phyloP scores from a whole-genome alignment of 208 protist species.

The Borovskyia barvae region DNA sequence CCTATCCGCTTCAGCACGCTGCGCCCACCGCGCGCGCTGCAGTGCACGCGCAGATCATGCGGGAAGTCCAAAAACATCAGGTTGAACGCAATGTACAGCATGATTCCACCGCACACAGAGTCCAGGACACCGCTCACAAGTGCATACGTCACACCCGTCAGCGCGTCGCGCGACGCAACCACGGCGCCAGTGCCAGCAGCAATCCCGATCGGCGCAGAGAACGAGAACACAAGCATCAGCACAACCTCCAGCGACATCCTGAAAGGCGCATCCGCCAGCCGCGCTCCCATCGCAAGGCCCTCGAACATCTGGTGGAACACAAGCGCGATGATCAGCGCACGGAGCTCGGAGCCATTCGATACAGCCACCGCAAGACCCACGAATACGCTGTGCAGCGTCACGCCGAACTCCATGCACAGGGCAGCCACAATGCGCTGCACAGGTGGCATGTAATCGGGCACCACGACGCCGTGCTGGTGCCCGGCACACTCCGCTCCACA shows the following conservation, averaged over 20 bases:
- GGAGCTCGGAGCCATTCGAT: constrained; percentile 25
- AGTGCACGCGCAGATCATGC: constrained; percentile 32
- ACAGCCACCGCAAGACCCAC: constrained; percentile 53
- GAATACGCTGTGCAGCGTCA: constrained; percentile 71
- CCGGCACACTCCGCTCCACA: constrained; percentile 4
- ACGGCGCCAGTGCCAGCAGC: constrained; percentile 31
- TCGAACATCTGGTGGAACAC: constrained; percentile 76
- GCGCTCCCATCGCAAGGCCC: constrained; percentile 53
- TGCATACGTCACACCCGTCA: constrained; percentile 28
- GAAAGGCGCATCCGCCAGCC: constrained; percentile 54
- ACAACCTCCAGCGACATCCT: constrained; percentile 30
- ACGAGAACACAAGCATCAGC: constrained; percentile 39
- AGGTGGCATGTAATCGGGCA: constrained; percentile 8
- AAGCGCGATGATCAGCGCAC: constrained; percentile 47
- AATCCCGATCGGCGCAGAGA: constrained; percentile 49
- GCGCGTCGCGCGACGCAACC: constrained; percentile 8
- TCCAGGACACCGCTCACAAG: constrained; percentile 41
- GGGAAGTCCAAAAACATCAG: constrained; percentile 65
- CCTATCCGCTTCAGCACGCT: constrained; percentile 19
- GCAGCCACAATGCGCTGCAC: constrained; percentile 33
- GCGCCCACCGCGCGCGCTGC: constrained; percentile 5
- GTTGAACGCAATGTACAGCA: constrained; percentile 70
- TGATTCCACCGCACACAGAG: constrained; percentile 61
- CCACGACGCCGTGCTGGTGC: constrained; percentile 16
- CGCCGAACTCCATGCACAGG: constrained; percentile 64